These are phyloP conservation scores for Lipomyces anomalus DNA, from an alignment of 805 yeast genomes.

Conservation along the genomic window DNA sequence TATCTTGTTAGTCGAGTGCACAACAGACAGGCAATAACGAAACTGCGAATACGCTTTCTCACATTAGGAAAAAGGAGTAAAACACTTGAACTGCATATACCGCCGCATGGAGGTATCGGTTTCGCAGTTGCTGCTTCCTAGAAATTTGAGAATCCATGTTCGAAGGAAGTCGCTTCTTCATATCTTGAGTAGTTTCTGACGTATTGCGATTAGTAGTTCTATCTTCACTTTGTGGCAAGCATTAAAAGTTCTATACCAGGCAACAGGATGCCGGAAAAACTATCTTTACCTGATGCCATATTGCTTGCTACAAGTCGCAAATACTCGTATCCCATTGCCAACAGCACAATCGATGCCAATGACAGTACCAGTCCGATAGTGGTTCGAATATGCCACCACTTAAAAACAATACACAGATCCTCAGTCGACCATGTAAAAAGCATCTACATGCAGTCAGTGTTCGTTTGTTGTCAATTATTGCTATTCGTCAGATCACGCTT, in stretches of 20 bases:
- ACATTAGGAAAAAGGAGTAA: slow-evolving; percentile 48
- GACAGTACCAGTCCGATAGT: slow-evolving; percentile 48
- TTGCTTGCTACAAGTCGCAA: slow-evolving; percentile 35
- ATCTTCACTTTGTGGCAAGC: too few relatives aligned
- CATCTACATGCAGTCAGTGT: slow-evolving; percentile 38
- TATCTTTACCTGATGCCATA: not conserved
- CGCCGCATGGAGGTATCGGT: slow-evolving; percentile 16
- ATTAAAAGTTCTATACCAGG: too few relatives aligned
- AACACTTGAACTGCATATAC: slow-evolving; percentile 62
- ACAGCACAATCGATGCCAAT: slow-evolving; percentile 41
- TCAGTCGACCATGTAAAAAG: slow-evolving; percentile 72
- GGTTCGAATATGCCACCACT: slow-evolving; percentile 73
- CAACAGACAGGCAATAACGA: too few relatives aligned
- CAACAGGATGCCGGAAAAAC: too few relatives aligned
- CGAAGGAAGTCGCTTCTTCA: too few relatives aligned
- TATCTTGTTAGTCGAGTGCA: slow-evolving; percentile 27
- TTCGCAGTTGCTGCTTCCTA: too few relatives aligned
- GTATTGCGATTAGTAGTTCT: too few relatives aligned
- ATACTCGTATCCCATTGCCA: slow-evolving; percentile 59
- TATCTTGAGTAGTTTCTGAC: too few relatives aligned
- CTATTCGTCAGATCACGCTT: not conserved
- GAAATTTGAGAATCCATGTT: too few relatives aligned
- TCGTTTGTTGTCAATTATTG: not conserved
- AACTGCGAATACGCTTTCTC: too few relatives aligned
- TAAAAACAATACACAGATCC: slow-evolving; percentile 65